These are phyloP conservation scores for Ceratobasidium sp. DNA, from an alignment of 1,284 basidiomycete species.

Conservation along the genomic window DNA sequence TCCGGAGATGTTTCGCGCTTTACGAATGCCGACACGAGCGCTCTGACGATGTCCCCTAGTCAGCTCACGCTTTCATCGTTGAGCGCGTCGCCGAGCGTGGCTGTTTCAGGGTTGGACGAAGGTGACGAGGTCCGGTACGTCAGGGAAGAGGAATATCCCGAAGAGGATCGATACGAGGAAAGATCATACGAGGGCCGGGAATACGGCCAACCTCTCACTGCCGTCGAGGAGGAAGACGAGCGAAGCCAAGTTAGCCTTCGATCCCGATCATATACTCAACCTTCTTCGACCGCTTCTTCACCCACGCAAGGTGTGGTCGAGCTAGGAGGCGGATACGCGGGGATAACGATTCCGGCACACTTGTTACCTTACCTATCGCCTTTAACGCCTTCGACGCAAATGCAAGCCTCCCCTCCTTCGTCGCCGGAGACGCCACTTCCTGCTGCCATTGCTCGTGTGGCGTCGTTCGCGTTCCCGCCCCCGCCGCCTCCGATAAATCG, in stretches of 20 bases:
- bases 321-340: background rate
- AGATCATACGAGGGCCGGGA: no score
- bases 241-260: background rate
- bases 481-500: background rate
- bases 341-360: slow-evolving; percentile 17
- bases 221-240: background rate
- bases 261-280: background rate
- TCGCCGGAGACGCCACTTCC: background rate
- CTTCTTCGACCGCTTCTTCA: slow-evolving; percentile 2
- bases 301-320: slow-evolving; percentile 6
- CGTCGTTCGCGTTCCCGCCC: background rate
- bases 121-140: background rate
- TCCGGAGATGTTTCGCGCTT: background rate
- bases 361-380: slow-evolving; percentile 24
- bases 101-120: slow-evolving; percentile 14
- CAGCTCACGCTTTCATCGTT: slow-evolving; percentile 30
- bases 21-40: background rate
- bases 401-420: background rate
- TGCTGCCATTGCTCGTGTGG: background rate
- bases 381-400: slow-evolving; percentile 20
- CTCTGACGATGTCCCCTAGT: slow-evolving; percentile 18
- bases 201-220: background rate
- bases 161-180: background rate
- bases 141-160: slow-evolving; percentile 6
- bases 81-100: slow-evolving; percentile 36